A percentile compares a stretch with the other conserved stretches of the same genome.
These are phyloP conservation scores for Hypericum androsaemum DNA, from an alignment of 345 rosid species.

Conservation along the genomic window DNA sequence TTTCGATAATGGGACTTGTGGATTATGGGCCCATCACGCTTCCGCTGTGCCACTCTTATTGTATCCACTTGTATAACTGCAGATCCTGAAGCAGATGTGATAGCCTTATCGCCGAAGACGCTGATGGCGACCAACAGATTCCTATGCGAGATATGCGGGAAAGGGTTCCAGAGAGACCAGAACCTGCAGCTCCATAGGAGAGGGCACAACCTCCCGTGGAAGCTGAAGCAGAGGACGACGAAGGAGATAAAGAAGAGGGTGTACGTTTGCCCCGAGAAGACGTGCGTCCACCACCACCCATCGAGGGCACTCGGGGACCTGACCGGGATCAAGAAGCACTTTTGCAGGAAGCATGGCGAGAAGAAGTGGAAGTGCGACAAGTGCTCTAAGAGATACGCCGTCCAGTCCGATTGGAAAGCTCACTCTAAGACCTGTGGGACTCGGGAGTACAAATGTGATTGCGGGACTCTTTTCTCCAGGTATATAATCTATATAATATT, in stretches of 20 bases:
- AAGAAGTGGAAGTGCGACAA: constrained; percentile 96
- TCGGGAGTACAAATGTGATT: constrained; percentile 88
- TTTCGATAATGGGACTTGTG: too few relatives aligned
- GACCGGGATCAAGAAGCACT: constrained; percentile 95
- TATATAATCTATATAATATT: constrained; percentile 12
- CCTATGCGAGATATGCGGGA: constrained; percentile 89
- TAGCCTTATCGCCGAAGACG: constrained; percentile 89
- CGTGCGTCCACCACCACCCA: constrained; percentile 81
- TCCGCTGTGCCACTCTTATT: too few relatives aligned
- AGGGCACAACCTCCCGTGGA: constrained; percentile 98
- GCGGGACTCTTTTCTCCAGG: constrained; percentile 92
- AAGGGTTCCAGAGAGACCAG: constrained; percentile 96
- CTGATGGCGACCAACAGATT: constrained; percentile 97
- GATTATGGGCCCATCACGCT: too few relatives aligned
- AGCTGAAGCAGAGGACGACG: constrained; percentile 81
- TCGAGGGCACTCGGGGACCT: constrained; percentile 95
- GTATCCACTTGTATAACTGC: background rate
- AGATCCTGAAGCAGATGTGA: constrained; percentile 99
- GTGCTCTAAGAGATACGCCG: constrained; percentile 90
- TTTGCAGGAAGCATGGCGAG: constrained; percentile 92
- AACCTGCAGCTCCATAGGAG: constrained; percentile 90
- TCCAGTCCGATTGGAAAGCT: constrained; percentile 98
- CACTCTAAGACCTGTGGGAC: constrained; percentile 97
- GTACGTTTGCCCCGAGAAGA: constrained; percentile 88
- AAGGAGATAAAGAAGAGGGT: constrained; percentile 79